Evolutionary conservation across 441 rosid genomes (phyloP), one percentile per base, ranked within the genome.

Genomic region (Pelargonium australe): DNA sequence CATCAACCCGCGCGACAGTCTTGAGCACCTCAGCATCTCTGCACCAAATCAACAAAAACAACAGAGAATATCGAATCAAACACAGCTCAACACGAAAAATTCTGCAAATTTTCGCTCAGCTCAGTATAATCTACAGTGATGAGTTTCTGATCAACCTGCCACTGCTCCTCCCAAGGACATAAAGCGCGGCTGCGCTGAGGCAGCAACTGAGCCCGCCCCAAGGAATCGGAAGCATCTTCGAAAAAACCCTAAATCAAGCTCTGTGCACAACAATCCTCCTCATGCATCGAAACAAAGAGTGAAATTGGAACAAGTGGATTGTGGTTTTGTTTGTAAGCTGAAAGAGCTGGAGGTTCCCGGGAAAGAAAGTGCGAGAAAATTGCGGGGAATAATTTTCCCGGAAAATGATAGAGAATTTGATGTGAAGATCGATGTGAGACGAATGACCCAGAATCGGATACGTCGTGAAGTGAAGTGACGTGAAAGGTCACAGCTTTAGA

Each of bases 191-290:
- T 8, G 13, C 63, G 63, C 63, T 58, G 31, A 58, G 13, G 63
- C 63, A 58, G 63, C 63, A 58, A 58, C 63, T 28, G 34, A 58
- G 31, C 31, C 63, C 63, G 63, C 63, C 63, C 63, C 63, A 58
- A 31, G 37, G 37, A 31, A 31, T 31, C 12, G 63, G 63, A 58
- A 58, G 34, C 63, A 58, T 58, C 13, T 13, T 58, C 63, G 63
- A 20, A 60, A 34, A 34, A 34, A 60, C 14, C 63, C 63, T 60
- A 60, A 60, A 60, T 20, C 63, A 60, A 60, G 34, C 63, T 60
- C 31, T 1, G n/a, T 9, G 63, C 62, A 2, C 28, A 60, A 60
- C 37, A 10, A 10, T 4, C 1, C 0, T 20, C 63, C 2, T 11
- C 31, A 60, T 4, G 34, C 8, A 31, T 11, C 63, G 63, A 60